A percentile compares a stretch with the other conserved stretches of the same genome.
These are phyloP conservation scores for Phycomyces blakesleeanus DNA, from an alignment of 192 early-diverging fungal species.

Conservation along the genomic window DNA sequence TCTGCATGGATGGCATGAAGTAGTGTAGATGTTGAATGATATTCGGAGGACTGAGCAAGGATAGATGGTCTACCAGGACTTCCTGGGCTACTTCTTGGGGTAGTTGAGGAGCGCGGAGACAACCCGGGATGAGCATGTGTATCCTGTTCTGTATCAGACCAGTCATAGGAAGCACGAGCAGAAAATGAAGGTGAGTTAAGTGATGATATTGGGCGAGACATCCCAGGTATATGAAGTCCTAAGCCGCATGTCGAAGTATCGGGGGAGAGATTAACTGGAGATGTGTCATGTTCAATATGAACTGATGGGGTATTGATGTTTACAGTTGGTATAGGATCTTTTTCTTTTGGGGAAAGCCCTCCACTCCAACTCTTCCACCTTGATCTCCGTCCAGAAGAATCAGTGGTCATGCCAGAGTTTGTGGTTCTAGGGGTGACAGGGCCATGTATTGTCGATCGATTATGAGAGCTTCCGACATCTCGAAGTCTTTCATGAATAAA, in stretches of 20 bases:
- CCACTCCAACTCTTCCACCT: constrained; percentile 50
- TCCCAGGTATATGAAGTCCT: constrained; percentile 14
- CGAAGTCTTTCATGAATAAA: constrained; percentile 42
- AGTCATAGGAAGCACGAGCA: not conserved
- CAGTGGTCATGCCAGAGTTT: constrained; percentile 5
- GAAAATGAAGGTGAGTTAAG: constrained; percentile 10
- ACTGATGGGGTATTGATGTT: not conserved
- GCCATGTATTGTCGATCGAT: constrained; percentile 5
- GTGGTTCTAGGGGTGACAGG: constrained; percentile 1
- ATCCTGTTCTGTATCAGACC: not conserved
- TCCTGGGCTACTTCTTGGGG: not conserved
- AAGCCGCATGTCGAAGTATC: constrained; percentile 5
- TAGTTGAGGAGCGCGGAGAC: not conserved
- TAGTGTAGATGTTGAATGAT: not conserved
- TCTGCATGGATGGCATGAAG: constrained; percentile 10
- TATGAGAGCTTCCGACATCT: constrained; percentile 15
- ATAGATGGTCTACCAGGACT: constrained; percentile 1
- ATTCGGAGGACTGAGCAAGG: not conserved
- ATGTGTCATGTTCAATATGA: not conserved
- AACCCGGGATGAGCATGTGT: not conserved
- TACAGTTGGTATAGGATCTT: not conserved
- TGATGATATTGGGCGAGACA: not conserved
- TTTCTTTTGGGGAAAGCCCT: constrained; percentile 3
- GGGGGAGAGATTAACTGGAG: no score
- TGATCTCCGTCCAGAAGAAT: constrained; percentile 21